Evolutionary conservation across 257 asterid species (phyloP), one percentile per base, ranked within the genome.

Genomic region (Ophiorrhiza pumila): DNA sequence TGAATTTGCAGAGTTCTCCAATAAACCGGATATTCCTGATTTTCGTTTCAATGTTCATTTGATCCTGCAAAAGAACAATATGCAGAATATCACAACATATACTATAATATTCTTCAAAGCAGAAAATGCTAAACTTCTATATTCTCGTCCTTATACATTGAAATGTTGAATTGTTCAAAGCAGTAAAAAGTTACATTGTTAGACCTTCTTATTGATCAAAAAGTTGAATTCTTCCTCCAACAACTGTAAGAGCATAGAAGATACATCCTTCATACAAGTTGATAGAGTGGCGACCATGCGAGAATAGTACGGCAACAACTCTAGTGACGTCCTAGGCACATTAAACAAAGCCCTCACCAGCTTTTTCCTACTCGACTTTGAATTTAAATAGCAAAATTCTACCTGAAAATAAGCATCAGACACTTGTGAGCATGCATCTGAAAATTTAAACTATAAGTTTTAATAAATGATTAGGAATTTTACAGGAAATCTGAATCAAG

Each of bases 1-100:
- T 89, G 65, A 95, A 95, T 88, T 95, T 95, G 96, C 98, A 90
- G 78, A 95, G 97, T 81, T 95, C 99, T 76, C 99, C 99, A 78
- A 95, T 88, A 80, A 95, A 95, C 46, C 99, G 86, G 56, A 95
- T 95, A 77, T 95, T 95, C 87, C 96, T 83, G 79, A 95, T 95
- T 80, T 95, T 95, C 61, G 98, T 90, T 83, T 95, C 99, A 42
- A 95, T 95, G 83, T 95, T 95, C 95, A 95, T 90, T 85, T 95
- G 99, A 86, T 95, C 98, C 99, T 95, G 93, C 84, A 82, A 66
- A 55, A 57, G 37, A 72, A 65, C 37, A 74, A 82, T 23, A 68
- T 71, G 69, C 74, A 61, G 31, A 45, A 69, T 47, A 62, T 71
- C 49, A 9, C 14, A 34, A 34, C 43, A 59, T 17, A 34, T 5